These are phyloP conservation scores for Brassica cretica DNA, from an alignment of 345 rosid species.

Conservation along the genomic window DNA sequence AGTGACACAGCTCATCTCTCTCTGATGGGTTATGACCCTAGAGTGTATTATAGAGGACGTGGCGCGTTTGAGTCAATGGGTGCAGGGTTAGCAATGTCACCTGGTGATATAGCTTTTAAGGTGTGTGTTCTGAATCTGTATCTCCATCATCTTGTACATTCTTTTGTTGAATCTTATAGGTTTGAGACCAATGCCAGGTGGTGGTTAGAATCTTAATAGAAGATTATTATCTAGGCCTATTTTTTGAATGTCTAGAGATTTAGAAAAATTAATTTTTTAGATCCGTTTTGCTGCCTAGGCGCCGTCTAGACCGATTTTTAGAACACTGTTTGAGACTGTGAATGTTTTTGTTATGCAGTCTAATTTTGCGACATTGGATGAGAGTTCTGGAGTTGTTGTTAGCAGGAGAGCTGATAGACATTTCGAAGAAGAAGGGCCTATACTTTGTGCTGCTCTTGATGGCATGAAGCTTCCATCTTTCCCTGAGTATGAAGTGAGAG, in stretches of 20 bases:
- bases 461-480: slow-evolving; percentile 82
- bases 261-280: not conserved
- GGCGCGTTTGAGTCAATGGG: slow-evolving; percentile 99
- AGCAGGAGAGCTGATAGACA: slow-evolving; percentile 96
- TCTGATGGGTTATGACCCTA: slow-evolving; percentile 82
- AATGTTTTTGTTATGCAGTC: slow-evolving; percentile 49
- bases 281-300: slow-evolving; percentile 45
- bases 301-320: slow-evolving; percentile 46
- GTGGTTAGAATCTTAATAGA: too few relatives aligned
- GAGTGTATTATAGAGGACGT: slow-evolving; percentile 87
- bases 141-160: not conserved
- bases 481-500: slow-evolving; percentile 89
- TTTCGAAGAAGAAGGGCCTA: slow-evolving; percentile 97
- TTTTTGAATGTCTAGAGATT: too few relatives aligned
- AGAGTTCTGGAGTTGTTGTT: slow-evolving; percentile 71
- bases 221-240: too few relatives aligned
- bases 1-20: slow-evolving; percentile 99
- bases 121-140: not conserved
- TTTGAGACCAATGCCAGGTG: not conserved
- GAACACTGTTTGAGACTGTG: too few relatives aligned
- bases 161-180: not conserved
- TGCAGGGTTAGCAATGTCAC: slow-evolving; percentile 95
- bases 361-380: slow-evolving; percentile 94
- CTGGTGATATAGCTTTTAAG: slow-evolving; percentile 89
- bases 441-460: slow-evolving; percentile 83